Conservation (phyloP, 1,139 yeast species). For the Taphrina betulina region DNA sequence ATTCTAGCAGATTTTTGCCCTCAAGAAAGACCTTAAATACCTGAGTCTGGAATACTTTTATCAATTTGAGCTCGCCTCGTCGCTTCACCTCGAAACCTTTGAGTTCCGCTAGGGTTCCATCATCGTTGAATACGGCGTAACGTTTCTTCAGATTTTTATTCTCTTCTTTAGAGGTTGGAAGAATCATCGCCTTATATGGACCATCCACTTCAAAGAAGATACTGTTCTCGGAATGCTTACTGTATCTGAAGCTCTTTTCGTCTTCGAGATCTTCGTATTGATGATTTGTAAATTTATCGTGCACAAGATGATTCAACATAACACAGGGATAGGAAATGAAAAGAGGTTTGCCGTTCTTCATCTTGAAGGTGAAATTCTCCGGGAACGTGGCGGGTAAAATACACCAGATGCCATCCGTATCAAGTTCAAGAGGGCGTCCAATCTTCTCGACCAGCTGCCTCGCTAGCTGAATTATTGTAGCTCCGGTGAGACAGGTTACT, state of each 20-base stretch:
- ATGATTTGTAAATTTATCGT: constrained; percentile 83
- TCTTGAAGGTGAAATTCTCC: constrained; percentile 70
- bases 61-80: constrained; percentile 91
- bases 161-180: constrained; percentile 96
- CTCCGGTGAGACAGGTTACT: constrained; percentile 96
- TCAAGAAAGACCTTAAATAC: constrained; percentile 86
- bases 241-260: constrained; percentile 64
- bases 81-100: constrained; percentile 96
- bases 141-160: constrained; percentile 95
- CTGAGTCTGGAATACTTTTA: constrained; percentile 93
- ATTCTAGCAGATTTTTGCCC: constrained; percentile 71
- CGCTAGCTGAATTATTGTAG: constrained; percentile 97
- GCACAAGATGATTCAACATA: constrained; percentile 92
- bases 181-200: constrained; percentile 94
- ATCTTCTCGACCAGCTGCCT: constrained; percentile 86
- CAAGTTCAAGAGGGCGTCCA: constrained; percentile 93
- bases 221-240: constrained; percentile 82
- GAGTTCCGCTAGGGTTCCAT: constrained; percentile 89
- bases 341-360: constrained; percentile 74
- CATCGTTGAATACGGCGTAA: constrained; percentile 94
- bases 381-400: constrained; percentile 91
- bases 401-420: constrained; percentile 99
- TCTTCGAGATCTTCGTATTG: constrained; percentile 89
- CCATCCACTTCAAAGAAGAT: constrained; percentile 99
- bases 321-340: constrained; percentile 90